Conservation (phyloP, 2,329 filamentous ascomycete genomes). For the Zopfia rhizophila region DNA sequence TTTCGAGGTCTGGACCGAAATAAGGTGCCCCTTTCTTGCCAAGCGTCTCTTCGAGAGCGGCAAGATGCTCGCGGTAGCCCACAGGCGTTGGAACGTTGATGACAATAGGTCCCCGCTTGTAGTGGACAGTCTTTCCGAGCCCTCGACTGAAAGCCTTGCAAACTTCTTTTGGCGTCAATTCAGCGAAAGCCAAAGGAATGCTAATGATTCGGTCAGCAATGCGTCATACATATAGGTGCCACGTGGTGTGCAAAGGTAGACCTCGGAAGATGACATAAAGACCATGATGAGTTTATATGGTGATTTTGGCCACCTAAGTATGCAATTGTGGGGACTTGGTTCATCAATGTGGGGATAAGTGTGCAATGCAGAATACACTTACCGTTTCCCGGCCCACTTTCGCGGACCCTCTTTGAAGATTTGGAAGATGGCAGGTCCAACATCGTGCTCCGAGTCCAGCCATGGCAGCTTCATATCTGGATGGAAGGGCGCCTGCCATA, state of each 20-base stretch:
- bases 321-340: background rate
- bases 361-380: constrained; percentile 46
- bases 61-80: constrained; percentile 89
- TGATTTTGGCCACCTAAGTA: constrained; percentile 4
- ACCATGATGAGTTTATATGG: constrained; percentile 23
- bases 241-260: constrained; percentile 24
- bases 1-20: constrained; percentile 69
- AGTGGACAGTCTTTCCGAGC: constrained; percentile 79
- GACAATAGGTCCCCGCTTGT: constrained; percentile 81
- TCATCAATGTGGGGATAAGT: constrained; percentile 27
- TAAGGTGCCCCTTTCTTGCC: constrained; percentile 69
- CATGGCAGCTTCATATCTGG: constrained; percentile 89
- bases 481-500: constrained; percentile 94
- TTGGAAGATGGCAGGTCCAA: constrained; percentile 90
- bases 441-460: constrained; percentile 96
- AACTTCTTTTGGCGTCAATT: constrained; percentile 83
- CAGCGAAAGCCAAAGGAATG: constrained; percentile 90
- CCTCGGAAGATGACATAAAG: constrained; percentile 21
- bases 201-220: constrained; percentile 57
- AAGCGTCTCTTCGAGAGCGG: constrained; percentile 70
- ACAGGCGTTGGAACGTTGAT: constrained; percentile 86
- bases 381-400: constrained; percentile 83
- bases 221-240: constrained; percentile 24
- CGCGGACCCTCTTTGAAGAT: constrained; percentile 92
- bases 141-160: constrained; percentile 83